Base-by-base conservation (phyloP, 75 land plant genomes). In the Cunninghamia lanceolata region DNA sequence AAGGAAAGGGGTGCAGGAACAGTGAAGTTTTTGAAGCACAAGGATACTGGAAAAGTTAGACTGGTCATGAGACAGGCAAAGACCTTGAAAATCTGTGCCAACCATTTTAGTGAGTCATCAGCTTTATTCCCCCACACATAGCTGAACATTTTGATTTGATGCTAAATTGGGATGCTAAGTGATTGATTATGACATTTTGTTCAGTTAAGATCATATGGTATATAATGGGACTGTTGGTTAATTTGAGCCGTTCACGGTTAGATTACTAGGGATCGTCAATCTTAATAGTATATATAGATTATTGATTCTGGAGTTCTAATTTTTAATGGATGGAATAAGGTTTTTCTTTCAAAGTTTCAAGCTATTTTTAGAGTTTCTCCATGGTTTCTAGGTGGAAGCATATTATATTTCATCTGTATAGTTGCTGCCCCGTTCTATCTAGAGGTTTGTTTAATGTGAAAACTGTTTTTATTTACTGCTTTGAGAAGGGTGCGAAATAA, bases 31-130 rank as follows among this genome's bases (percentile, higher is more conserved):
- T 70, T 90, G 74, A 87, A 88, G 70, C 90, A 90, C 70, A 88
- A 89, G 88, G 79, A 85, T 42, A 78, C 91, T 32, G 79, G 86
- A 17, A 90, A 90, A 85, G 71, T 89, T 28, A 87, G 91, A 40
- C 59, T 90, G 82, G 91, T 90, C 30, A 90, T 90, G 91, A 87
- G 91, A 16, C 91, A 90, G 84, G 89, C 70, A 77, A 90, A 90
- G 83, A 90, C 91, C 16, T 76, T 90, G 70, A 90, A 90, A 87
- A 90, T 90, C 88, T 90, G 91, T 81, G 88, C 86, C 30, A 90
- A 90, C 50, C 91, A 90, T 85, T 78, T 63, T 38, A 74, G 91
- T 90, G 5, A 76, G 85, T 75, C n/a, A 36, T 66, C 9, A 70
- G 30, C 17, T 32, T n/a, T 13, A 39, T 17, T 38, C 32, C 16